Conservation (phyloP, 2,329 filamentous ascomycete genomes). For the Ophiostoma fasciatum region DNA sequence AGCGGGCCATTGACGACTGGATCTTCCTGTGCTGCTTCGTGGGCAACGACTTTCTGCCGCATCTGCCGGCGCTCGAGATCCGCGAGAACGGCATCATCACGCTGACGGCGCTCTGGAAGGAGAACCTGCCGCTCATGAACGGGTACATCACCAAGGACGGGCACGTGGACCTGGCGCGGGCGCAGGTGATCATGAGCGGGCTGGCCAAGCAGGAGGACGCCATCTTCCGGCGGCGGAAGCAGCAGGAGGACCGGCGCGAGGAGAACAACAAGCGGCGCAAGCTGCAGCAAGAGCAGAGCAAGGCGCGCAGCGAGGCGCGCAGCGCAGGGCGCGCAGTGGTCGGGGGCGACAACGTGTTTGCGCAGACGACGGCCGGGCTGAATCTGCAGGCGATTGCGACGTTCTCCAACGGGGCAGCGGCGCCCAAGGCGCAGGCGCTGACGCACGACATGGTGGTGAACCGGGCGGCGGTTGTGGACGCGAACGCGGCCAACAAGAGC, state of each 20-base stretch:
- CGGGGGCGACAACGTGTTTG: constrained; percentile 11
- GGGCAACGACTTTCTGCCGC: constrained; percentile 94
- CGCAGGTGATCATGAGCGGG: constrained; percentile 76
- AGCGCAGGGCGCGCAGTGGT: background rate
- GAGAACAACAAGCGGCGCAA: constrained; percentile 67
- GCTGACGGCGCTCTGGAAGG: constrained; percentile 90
- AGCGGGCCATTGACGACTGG: constrained; percentile 93
- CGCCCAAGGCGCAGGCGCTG: constrained; percentile 40
- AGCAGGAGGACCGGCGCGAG: constrained; percentile 71
- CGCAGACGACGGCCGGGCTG: constrained; percentile 9
- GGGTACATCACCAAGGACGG: constrained; percentile 95
- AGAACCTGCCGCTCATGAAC: constrained; percentile 80
- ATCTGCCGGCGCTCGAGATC: constrained; percentile 94
- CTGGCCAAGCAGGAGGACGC: constrained; percentile 85
- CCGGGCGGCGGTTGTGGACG: constrained; percentile 46
- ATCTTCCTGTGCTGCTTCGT: constrained; percentile 99
- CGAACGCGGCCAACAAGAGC: constrained; percentile 81
- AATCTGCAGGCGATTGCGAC: constrained; percentile 25
- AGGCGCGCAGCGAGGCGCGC: background rate
- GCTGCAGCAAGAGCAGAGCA: constrained; percentile 47
- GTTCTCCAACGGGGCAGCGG: constrained; percentile 38
- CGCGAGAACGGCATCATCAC: constrained; percentile 95
- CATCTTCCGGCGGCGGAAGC: constrained; percentile 79
- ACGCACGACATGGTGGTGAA: constrained; percentile 86
- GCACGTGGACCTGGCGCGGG: constrained; percentile 70